These are phyloP conservation scores for Peronospora farinosa DNA, from an alignment of 352 stramenopile genomes.

Conservation along the genomic window DNA sequence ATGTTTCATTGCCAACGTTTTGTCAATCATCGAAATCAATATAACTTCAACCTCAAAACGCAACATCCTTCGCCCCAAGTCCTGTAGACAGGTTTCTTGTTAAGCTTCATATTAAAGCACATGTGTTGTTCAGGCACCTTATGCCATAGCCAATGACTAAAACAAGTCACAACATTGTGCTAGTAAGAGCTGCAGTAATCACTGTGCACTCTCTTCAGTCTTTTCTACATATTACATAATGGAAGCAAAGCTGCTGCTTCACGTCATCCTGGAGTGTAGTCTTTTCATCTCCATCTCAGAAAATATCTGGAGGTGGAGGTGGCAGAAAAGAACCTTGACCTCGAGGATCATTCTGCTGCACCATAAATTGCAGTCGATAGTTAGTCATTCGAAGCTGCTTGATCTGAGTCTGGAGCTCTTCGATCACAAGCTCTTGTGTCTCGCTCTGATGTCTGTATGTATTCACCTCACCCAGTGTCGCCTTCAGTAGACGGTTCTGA, in stretches of 20 bases:
- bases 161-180: conserved; percentile 1
- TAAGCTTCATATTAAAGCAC: conserved; percentile 26
- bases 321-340: conserved; percentile 42
- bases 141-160: not conserved
- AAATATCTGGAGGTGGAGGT: conserved; percentile 63
- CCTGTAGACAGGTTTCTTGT: conserved; percentile 2
- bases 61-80: not conserved
- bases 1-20: too few relatives aligned
- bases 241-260: not conserved
- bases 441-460: conserved; percentile 39
- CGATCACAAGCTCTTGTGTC: conserved; percentile 61
- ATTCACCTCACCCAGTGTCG: conserved; percentile 35
- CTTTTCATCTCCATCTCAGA: conserved; percentile 24
- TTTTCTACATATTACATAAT: conserved; percentile 24
- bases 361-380: conserved; percentile 63
- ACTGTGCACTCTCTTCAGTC: not conserved
- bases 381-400: conserved; percentile 64
- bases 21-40: not conserved
- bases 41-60: not conserved
- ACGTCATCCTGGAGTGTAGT: not conserved
- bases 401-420: conserved; percentile 60
- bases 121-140: conserved; percentile 6
- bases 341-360: conserved; percentile 59
- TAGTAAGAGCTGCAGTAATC: conserved; percentile 12
- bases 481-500: conserved; percentile 52